These are phyloP conservation scores for Capsicum pubescens DNA, from an alignment of 257 asterid species.

Conservation along the genomic window DNA sequence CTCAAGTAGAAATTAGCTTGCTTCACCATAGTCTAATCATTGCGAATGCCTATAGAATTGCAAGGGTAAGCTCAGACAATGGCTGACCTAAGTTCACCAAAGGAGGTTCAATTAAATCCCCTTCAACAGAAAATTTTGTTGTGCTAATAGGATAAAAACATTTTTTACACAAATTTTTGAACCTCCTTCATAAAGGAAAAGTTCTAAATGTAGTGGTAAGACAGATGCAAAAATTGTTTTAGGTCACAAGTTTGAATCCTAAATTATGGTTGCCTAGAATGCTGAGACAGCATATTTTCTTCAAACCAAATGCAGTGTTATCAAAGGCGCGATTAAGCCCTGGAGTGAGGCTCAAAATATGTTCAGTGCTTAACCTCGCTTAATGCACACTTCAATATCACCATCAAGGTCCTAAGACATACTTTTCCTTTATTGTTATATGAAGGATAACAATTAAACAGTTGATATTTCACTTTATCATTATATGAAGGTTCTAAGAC, in stretches of 20 bases:
- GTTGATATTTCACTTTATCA: neutral
- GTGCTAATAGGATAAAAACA: neutral
- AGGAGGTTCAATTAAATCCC: neutral
- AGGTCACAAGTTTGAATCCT: neutral
- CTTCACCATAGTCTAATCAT: neutral
- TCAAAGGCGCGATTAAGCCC: neutral
- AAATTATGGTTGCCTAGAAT: constrained; percentile 12
- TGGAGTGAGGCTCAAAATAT: neutral
- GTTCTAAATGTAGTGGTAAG: neutral
- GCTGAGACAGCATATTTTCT: neutral
- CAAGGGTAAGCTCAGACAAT: neutral
- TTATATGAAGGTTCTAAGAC: neutral
- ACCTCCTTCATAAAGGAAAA: neutral
- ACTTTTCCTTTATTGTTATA: neutral
- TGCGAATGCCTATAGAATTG: neutral
- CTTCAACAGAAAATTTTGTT: neutral
- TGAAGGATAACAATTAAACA: neutral
- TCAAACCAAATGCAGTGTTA: neutral
- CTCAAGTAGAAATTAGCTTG: neutral
- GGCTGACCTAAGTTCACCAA: neutral
- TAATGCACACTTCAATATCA: neutral
- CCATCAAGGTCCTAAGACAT: neutral
- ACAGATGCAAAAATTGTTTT: neutral
- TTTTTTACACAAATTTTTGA: neutral
- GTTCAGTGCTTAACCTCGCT: neutral